Evolutionary conservation across 2,329 filamentous ascomycete species (phyloP).

Genomic region (Biscogniauxia sp.): DNA sequence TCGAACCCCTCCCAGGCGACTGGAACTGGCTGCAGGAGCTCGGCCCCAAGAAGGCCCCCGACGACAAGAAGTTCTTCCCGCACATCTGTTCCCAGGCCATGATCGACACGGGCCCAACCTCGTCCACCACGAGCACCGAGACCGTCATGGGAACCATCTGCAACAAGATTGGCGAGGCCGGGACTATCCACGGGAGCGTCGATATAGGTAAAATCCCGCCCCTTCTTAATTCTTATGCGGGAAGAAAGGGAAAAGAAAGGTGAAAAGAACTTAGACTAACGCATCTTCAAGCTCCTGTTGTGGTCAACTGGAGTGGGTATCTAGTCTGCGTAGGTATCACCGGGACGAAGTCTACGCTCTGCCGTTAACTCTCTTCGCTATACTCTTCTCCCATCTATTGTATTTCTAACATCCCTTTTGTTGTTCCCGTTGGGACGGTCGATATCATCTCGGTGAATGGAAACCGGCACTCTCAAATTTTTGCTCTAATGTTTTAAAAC

Average conservation of each 20-base stretch:
- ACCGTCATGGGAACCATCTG: background rate
- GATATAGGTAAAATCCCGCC: background rate
- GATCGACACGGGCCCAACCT: background rate
- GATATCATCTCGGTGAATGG: no score
- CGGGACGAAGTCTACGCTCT: background rate
- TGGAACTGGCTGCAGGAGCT: background rate
- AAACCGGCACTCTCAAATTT: no score
- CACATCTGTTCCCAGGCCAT: background rate
- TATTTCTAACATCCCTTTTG: no score
- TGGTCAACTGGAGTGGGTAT: conserved; percentile 4
- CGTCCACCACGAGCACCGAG: background rate
- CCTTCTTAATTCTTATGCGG: background rate
- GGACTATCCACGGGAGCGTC: background rate
- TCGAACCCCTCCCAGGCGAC: background rate
- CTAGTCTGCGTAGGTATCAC: conserved; percentile 1
- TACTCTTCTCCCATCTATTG: no score
- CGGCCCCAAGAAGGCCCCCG: background rate
- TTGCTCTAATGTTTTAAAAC: no score
- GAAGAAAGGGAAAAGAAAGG: no score
- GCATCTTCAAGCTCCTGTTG: background rate
- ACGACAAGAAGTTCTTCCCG: background rate
- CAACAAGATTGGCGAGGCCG: background rate
- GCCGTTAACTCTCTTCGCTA: background rate
- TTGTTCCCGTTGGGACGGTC: no score
- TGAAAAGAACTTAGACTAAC: background rate